Percentiles rank a stretch among this genome's conserved stretches.
Evolutionary conservation across 495 filamentous ascomycete genomes (phyloP).

Genomic region (Zalerion maritima): DNA sequence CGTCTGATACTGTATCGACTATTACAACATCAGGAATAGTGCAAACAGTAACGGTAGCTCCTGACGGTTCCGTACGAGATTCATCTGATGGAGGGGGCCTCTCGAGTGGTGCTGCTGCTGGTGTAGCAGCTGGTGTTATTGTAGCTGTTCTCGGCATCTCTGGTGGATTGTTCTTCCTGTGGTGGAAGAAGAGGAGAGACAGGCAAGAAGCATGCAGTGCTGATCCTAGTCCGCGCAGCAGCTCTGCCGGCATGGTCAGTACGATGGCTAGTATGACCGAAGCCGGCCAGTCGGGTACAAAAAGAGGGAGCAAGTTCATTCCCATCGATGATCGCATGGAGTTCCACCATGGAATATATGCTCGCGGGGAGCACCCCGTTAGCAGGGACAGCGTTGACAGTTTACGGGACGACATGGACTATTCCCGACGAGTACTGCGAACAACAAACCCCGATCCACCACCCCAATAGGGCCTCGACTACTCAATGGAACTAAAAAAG

Average conservation of each 20-base stretch:
- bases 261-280: conserved; percentile 24
- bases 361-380: conserved; percentile 26
- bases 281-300: conserved; percentile 5
- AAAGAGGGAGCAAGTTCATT: conserved; percentile 34
- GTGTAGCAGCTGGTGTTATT: conserved; percentile 28
- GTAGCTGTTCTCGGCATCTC: conserved; percentile 14
- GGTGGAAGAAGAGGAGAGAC: conserved; percentile 15
- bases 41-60: too few species aligned
- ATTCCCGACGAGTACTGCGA: conserved; percentile 36
- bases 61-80: too few species aligned
- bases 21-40: too few species aligned
- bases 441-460: conserved; percentile 39
- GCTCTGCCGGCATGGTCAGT: conserved; percentile 24
- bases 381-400: conserved; percentile 40
- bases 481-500: too few species aligned
- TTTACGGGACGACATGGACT: conserved; percentile 41
- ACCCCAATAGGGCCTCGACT: too few species aligned
- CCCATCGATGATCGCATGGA: conserved; percentile 41
- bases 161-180: conserved; percentile 20
- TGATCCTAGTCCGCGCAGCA: conserved; percentile 19
- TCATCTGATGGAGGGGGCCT: too few species aligned
- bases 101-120: conserved; percentile 20
- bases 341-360: conserved; percentile 30
- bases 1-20: too few species aligned
- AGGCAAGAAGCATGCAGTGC: conserved; percentile 10